phyloP scores from a whole-genome alignment of 345 rosid genomes.

The Clausena lansium region DNA sequence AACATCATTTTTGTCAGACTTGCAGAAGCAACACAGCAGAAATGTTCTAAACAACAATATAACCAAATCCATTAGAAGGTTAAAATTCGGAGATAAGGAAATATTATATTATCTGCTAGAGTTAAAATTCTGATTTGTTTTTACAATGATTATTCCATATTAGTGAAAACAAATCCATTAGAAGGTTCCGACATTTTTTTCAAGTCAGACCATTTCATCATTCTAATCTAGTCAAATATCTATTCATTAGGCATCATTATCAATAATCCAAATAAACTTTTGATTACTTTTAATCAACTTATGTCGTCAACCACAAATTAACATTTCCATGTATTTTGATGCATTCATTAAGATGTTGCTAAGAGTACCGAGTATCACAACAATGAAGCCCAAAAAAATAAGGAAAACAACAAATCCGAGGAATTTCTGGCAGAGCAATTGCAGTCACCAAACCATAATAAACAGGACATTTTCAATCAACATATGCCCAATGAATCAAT shows the following conservation, averaged over 20 bases:
- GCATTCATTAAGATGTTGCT: not conserved
- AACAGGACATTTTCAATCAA: not conserved
- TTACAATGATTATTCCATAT: not conserved
- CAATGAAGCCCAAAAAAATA: not conserved
- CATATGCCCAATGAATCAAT: not conserved
- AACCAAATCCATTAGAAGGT: too few species aligned
- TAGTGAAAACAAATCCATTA: not conserved
- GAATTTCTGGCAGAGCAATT: not conserved
- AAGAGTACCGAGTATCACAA: not conserved
- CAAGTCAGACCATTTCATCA: not conserved
- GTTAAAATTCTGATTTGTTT: not conserved
- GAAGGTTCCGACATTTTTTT: not conserved
- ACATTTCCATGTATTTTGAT: not conserved
- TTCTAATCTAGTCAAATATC: not conserved
- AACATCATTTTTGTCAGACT: not conserved
- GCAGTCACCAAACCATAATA: not conserved
- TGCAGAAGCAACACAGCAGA: not conserved
- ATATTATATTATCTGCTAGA: not conserved
- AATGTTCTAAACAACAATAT: not conserved
- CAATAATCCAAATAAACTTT: not conserved
- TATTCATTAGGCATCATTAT: not conserved
- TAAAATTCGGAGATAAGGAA: not conserved
- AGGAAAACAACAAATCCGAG: not conserved
- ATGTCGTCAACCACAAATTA: not conserved
- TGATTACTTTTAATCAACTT: not conserved